Evolutionary conservation across 2,329 filamentous ascomycete genomes (phyloP).

Genomic region (Plectosphaerella cucumerina): DNA sequence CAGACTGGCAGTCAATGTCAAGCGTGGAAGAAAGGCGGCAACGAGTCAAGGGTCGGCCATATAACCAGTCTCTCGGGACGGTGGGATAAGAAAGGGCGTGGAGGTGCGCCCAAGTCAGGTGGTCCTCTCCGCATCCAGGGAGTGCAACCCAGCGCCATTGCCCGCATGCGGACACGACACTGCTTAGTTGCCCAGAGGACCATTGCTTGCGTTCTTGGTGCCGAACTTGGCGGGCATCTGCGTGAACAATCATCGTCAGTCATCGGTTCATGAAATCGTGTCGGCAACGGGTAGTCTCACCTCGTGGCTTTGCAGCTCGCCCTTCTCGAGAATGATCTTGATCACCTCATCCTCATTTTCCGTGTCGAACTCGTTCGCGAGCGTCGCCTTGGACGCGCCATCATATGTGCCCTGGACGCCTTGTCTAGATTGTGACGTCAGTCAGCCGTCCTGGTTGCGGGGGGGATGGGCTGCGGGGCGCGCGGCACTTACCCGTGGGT

Average conservation of each 20-base stretch:
- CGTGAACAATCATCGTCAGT: constrained; percentile 6
- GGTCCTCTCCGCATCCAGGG: no score
- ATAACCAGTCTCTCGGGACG: no score
- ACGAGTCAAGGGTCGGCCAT: no score
- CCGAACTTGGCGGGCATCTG: constrained; percentile 51
- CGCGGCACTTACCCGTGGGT: constrained; percentile 72
- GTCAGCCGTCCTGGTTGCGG: neutral
- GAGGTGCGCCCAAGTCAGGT: no score
- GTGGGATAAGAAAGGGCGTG: no score
- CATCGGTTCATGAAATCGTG: constrained; percentile 38
- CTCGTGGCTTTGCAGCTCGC: constrained; percentile 59
- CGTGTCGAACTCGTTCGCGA: constrained; percentile 88
- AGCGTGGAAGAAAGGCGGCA: no score
- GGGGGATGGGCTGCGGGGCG: constrained; percentile 5
- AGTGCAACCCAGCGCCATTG: no score
- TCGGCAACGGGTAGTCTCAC: constrained; percentile 38
- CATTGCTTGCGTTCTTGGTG: constrained; percentile 48
- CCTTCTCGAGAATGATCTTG: constrained; percentile 74
- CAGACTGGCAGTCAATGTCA: no score
- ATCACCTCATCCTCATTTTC: constrained; percentile 75
- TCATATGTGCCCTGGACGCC: constrained; percentile 79
- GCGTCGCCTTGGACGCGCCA: constrained; percentile 64
- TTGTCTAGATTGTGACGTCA: constrained; percentile 53
- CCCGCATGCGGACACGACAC: neutral
- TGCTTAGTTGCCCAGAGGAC: constrained; percentile 36